Evolutionary conservation across 257 asterid genomes (phyloP).

Genomic region (Datura wrightii): DNA sequence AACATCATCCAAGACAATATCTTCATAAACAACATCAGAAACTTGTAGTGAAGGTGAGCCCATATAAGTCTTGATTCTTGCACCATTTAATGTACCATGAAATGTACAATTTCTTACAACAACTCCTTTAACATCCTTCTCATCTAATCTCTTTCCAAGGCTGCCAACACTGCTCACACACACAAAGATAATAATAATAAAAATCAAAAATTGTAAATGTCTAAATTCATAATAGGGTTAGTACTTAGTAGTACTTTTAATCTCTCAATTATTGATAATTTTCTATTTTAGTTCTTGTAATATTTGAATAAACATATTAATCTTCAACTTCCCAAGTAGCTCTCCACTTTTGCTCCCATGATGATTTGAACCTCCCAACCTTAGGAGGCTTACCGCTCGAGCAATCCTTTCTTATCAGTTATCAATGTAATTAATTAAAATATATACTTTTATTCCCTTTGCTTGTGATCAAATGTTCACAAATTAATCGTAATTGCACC

Average conservation of each 20-base stretch:
- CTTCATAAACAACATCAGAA: slow-evolving; percentile 47
- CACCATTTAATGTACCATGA: slow-evolving; percentile 70
- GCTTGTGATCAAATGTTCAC: too few species aligned
- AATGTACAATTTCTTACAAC: slow-evolving; percentile 58
- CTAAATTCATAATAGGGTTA: neutral
- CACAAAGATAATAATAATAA: neutral
- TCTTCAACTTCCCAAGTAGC: too few species aligned
- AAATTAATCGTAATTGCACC: too few species aligned
- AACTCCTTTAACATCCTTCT: slow-evolving; percentile 47
- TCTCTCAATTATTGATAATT: neutral
- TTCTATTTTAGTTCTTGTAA: neutral
- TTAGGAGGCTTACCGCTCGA: too few species aligned
- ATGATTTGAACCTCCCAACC: neutral
- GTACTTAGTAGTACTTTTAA: neutral
- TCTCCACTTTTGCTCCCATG: too few species aligned
- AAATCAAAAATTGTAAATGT: neutral
- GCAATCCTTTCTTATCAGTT: too few species aligned
- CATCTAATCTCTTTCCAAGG: slow-evolving; percentile 63
- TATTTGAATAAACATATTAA: neutral
- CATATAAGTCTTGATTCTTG: slow-evolving; percentile 72
- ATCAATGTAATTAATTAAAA: too few species aligned
- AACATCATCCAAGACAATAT: slow-evolving; percentile 53
- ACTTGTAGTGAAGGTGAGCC: slow-evolving; percentile 50
- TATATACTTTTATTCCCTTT: too few species aligned
- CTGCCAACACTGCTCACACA: slow-evolving; percentile 66